Evolutionary conservation across 768 basidiomycete species (phyloP).

Genomic region (Auriculariales sp.): DNA sequence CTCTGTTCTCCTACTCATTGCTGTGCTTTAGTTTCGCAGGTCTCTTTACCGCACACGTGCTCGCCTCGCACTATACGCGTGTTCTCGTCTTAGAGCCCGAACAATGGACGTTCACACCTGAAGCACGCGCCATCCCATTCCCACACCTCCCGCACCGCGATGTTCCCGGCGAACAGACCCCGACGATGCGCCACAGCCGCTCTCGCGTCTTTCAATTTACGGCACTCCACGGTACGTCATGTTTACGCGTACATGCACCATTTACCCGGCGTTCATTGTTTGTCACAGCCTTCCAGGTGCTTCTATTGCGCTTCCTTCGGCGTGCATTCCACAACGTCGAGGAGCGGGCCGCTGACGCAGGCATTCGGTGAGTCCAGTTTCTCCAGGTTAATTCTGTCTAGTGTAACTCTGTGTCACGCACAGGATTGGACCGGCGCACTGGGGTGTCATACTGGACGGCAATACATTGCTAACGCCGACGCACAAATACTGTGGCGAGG

Average conservation of each 20-base stretch:
- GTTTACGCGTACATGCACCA: not conserved
- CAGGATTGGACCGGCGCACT: not conserved
- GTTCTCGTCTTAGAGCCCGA: conserved; percentile 11
- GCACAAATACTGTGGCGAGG: not conserved
- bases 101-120: conserved; percentile 1
- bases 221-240: not conserved
- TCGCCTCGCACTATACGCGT: conserved; percentile 8
- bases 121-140: not conserved
- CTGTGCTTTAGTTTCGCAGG: conserved; percentile 10
- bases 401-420: not conserved
- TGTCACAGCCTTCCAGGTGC: not conserved
- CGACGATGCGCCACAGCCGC: not conserved
- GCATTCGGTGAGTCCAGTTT: not conserved
- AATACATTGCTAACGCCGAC: not conserved
- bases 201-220: not conserved
- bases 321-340: not conserved
- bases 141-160: not conserved
- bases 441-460: not conserved
- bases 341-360: not conserved
- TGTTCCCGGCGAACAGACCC: not conserved
- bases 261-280: not conserved
- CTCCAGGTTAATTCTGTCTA: not conserved
- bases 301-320: not conserved
- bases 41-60: conserved; percentile 8
- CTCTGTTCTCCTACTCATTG: not conserved